Base-by-base conservation (phyloP, 2,329 filamentous ascomycete genomes). In the Verticillium nonalfalfae region DNA sequence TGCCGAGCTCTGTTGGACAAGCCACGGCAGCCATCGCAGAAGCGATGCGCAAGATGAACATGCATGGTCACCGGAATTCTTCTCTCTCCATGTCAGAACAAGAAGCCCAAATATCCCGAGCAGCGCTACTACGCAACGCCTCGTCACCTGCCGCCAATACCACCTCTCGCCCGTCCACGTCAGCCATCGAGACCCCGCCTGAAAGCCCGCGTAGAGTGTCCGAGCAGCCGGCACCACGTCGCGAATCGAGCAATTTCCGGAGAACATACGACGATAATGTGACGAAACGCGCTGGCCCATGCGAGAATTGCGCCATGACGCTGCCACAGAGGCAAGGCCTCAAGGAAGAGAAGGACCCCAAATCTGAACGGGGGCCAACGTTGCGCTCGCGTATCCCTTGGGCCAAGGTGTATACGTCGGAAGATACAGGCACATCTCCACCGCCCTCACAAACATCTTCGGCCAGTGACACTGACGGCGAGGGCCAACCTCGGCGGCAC, bases 221-320 rank as follows among this genome's bases (percentile, higher is more conserved):
- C 21, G 72, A 76, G 15, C 71, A 70, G 59, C 65, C 67, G 60
- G 62, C 61, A 52, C 62, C 61, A 52, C 72, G 81, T 38, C 79
- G 81, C 62, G 85, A 87, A 63, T 85, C 84, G 31, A 83, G 81
- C 40, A 56, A 56, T 69, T 88, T 87, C 66, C 79, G 80, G 62
- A 81, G 81, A 68, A 88, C 85, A 0, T 88, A 88, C 65, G 85
- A 88, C 66, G 85, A 88, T 63, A 83, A 82, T n/a, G 85, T 86
- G 33, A 87, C 83, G 54, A 85, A 82, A 71, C 82, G 83, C 62
- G 84, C 86, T 59, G 84, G 81, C 7, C 86, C 86, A 26, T 90
- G 87, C 70, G 84, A 88, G 64, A 90, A 89, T 72, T 90, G 87
- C 70, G 86, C 86, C 62, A 80, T 90, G 68, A 89, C 86, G 0